A percentile compares a stretch with the other conserved stretches of the same genome.
These are phyloP conservation scores for Colletotrichum navitas DNA, from an alignment of 2,329 filamentous ascomycete species.

Conservation along the genomic window DNA sequence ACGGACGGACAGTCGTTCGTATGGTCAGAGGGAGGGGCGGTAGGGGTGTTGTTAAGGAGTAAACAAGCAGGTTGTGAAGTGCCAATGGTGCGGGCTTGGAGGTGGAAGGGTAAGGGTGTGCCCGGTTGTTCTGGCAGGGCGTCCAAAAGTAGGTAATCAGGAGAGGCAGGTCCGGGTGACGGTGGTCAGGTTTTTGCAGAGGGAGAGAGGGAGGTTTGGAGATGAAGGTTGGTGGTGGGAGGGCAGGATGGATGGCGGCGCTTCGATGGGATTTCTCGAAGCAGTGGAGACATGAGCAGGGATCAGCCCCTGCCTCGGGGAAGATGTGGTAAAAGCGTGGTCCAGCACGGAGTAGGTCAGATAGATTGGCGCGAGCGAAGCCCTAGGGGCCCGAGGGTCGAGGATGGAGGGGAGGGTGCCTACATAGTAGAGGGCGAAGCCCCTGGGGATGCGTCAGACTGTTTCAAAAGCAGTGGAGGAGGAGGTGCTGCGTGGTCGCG, in stretches of 20 bases:
- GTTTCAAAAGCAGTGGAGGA: constrained; percentile 52
- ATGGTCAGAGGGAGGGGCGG: constrained; percentile 31
- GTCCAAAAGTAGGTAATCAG: neutral
- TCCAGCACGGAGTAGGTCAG: constrained; percentile 29
- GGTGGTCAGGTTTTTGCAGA: constrained; percentile 9
- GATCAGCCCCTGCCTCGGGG: constrained; percentile 26
- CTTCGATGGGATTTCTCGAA: constrained; percentile 43
- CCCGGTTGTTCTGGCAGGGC: constrained; percentile 41
- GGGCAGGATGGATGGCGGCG: constrained; percentile 8
- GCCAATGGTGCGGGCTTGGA: constrained; percentile 36
- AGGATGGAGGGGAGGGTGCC: constrained; percentile 43
- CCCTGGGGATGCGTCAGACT: constrained; percentile 52
- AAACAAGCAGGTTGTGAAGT: constrained; percentile 32
- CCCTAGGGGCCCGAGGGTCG: constrained; percentile 45
- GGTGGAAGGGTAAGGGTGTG: constrained; percentile 38
- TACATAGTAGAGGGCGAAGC: constrained; percentile 38
- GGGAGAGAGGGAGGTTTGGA: constrained; percentile 16
- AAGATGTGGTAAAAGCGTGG: constrained; percentile 39
- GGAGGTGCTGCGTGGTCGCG: constrained; percentile 19
- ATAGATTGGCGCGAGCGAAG: constrained; percentile 30
- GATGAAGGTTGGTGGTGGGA: neutral
- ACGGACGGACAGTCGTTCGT: constrained; percentile 27
- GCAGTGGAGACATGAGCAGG: constrained; percentile 41
- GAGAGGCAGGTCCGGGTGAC: constrained; percentile 1
- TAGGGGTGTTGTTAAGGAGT: constrained; percentile 34